Base-by-base conservation (phyloP, 257 asterid genomes). In the Capsicum baccatum region DNA sequence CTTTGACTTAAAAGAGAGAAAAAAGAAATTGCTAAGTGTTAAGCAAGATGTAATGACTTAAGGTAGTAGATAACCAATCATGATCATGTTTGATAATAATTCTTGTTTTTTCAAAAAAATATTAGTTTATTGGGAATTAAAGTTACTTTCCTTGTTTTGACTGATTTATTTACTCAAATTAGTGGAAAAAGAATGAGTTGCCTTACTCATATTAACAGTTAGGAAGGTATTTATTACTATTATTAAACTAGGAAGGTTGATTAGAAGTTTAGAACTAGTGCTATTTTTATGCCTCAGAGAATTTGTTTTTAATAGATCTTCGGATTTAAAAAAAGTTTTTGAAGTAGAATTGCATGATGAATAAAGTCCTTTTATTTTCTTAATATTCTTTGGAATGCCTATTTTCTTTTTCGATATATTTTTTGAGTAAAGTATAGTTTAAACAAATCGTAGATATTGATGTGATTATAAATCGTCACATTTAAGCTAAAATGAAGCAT, bases 1-100 rank as follows among this genome's bases (percentile, higher is more conserved):
- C 86, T 90, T 92, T 92, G 93, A 92, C 93, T 86, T 81, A 54
- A 86, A 83, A 37, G 26, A 26, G 62, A 17, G 15, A 16, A 48
- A 37, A 11, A 47, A 47, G 2, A 39, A 39, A 39, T 39, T 73
- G 58, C 39, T n/a, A 44, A 71, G 47, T 47, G 47, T 52, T 44
- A 67, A 58, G 86, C 82, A 35, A 79, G 73, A 78, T 67, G 48
- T 68, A 26, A 58, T 66, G 50, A 58, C 59, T 50, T 2, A 62
- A 66, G 68, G 39, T 54, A 13, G 79, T 83, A 82, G 79, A 55
- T 54, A 57, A 50, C 81, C 86, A 68, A 79, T 67, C 54, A 59
- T 79, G 64, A 12, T 70, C 55, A 37, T 50, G 68, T 54, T 79
- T 60, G 76, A 52, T 74, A 76, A 13, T 13, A 76, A 76, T 21